Conservation (phyloP, 2,329 filamentous ascomycete species). For the Microdochium nivale region DNA sequence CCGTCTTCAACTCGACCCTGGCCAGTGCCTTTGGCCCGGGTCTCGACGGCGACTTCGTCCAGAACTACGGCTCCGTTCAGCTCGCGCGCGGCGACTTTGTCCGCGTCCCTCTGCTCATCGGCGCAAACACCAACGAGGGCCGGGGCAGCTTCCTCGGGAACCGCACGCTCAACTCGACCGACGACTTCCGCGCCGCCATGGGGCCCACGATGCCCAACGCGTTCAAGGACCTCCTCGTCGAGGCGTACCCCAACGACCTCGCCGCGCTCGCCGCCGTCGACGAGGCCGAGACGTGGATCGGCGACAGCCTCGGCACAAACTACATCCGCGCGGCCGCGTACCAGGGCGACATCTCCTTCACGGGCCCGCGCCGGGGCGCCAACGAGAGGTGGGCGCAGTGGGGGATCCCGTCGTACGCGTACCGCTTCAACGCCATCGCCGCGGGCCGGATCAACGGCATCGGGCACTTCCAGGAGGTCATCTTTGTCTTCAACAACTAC, state of each 20-base stretch:
- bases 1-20: conserved; percentile 1
- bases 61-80: conserved; percentile 6
- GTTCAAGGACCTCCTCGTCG: background rate
- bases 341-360: background rate
- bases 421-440: conserved; percentile 2
- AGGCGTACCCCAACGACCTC: conserved; percentile 3
- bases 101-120: conserved; percentile 8
- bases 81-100: conserved; percentile 12
- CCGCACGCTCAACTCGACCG: background rate
- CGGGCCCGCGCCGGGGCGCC: background rate
- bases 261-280: conserved; percentile 7
- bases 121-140: conserved; percentile 3
- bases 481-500: conserved; percentile 21
- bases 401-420: background rate
- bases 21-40: conserved; percentile 3
- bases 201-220: background rate
- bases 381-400: background rate
- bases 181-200: background rate
- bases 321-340: background rate
- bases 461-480: conserved; percentile 19
- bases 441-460: background rate
- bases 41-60: conserved; percentile 15
- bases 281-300: conserved; percentile 1
- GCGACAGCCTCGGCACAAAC: background rate
- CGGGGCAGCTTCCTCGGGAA: background rate